These are phyloP conservation scores for Musa balbisiana DNA, from an alignment of 202 grass and related monocot species.

Conservation along the genomic window DNA sequence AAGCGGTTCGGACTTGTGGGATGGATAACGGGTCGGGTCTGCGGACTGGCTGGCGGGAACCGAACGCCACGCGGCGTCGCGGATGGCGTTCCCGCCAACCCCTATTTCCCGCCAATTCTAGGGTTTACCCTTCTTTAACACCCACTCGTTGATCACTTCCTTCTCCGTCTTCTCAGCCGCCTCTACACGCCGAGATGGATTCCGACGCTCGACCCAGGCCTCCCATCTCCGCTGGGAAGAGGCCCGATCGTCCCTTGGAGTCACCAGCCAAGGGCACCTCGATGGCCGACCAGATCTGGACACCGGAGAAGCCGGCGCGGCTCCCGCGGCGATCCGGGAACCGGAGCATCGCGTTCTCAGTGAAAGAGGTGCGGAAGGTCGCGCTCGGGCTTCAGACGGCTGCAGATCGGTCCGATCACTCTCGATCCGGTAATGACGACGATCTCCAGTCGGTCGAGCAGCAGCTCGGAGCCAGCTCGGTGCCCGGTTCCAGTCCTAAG, in stretches of 20 bases:
- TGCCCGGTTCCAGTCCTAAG: conserved; percentile 12
- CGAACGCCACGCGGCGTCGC: neutral
- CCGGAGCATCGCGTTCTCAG: conserved; percentile 51
- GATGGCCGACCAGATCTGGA: conserved; percentile 21
- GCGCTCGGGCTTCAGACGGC: conserved; percentile 38
- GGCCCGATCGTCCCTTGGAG: neutral
- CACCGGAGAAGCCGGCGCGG: conserved; percentile 45
- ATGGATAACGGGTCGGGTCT: neutral
- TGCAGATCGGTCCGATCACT: conserved; percentile 9
- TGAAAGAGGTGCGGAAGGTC: conserved; percentile 41
- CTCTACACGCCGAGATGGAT: neutral
- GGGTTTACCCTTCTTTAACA: neutral
- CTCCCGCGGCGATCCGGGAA: conserved; percentile 18
- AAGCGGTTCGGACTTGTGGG: neutral
- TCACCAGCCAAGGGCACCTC: neutral
- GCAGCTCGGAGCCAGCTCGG: conserved; percentile 34
- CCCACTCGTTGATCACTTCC: neutral
- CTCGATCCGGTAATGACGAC: conserved; percentile 14
- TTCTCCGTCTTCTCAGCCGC: too few species aligned
- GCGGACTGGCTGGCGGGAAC: neutral
- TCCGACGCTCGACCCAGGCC: neutral
- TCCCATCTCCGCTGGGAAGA: neutral
- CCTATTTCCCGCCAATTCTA: neutral
- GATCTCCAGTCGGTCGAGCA: conserved; percentile 40
- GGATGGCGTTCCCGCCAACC: neutral